Evolutionary conservation across 768 basidiomycete species (phyloP).

Genomic region (Lactarius vividus): DNA sequence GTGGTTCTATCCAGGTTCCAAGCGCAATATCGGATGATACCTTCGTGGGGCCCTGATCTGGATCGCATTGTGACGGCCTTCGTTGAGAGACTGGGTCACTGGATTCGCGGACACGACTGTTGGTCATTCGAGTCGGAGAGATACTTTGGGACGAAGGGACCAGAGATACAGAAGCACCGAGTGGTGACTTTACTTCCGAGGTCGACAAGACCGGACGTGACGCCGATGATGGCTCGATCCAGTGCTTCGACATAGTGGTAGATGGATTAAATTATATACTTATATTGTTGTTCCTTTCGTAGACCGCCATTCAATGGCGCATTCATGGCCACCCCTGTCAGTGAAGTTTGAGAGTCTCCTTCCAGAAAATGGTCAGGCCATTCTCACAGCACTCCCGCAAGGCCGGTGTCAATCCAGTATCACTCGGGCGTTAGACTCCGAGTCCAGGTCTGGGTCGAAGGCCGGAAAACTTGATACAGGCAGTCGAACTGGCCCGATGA

Average conservation of each 20-base stretch:
- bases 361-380: no score
- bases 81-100: slow-evolving; percentile 40
- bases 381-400: no score
- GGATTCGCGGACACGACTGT: slow-evolving; percentile 37
- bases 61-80: slow-evolving; percentile 36
- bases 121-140: slow-evolving; percentile 39
- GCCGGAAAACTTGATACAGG: no score
- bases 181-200: slow-evolving; percentile 9
- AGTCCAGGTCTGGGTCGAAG: no score
- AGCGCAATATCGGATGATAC: slow-evolving; percentile 32
- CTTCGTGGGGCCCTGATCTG: slow-evolving; percentile 38
- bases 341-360: not conserved
- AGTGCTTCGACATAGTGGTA: not conserved
- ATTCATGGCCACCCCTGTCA: not conserved
- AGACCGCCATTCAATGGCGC: not conserved
- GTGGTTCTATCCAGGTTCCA: slow-evolving; percentile 36
- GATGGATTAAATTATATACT: not conserved
- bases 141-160: slow-evolving; percentile 36
- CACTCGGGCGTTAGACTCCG: no score
- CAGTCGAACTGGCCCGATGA: no score
- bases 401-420: not conserved
- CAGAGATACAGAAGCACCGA: slow-evolving; percentile 27
- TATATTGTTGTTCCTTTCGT: not conserved
- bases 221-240: slow-evolving; percentile 18
- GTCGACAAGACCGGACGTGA: not conserved